Evolutionary conservation across 2,329 filamentous ascomycete genomes (phyloP).

Genomic region (Botrytis tulipae): DNA sequence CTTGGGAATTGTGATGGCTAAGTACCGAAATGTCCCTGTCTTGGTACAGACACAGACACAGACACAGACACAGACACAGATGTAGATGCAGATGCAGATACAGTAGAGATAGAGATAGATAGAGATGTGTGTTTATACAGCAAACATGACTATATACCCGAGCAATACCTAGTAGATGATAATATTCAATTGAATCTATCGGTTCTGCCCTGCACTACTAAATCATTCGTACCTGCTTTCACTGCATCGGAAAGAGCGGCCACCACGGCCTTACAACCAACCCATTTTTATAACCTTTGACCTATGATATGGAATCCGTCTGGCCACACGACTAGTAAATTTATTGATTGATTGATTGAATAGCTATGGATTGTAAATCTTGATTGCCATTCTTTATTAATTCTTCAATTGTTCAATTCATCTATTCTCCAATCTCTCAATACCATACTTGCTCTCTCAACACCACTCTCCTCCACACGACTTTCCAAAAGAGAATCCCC

Average conservation of each 20-base stretch:
- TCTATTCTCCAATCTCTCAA: background rate
- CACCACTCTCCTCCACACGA: background rate
- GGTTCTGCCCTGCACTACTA: too few species aligned
- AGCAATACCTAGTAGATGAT: background rate
- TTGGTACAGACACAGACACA: background rate
- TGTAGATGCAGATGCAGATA: too few species aligned
- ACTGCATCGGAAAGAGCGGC: background rate
- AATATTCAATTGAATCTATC: background rate
- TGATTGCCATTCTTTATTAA: background rate
- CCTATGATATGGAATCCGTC: background rate
- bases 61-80: too few species aligned
- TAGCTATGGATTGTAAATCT: background rate
- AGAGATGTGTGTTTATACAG: background rate
- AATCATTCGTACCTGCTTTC: background rate
- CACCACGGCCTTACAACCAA: background rate
- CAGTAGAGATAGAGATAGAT: background rate
- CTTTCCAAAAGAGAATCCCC: background rate
- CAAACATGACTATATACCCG: too few species aligned
- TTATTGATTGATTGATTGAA: background rate
- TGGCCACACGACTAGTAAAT: background rate
- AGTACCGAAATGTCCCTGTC: background rate
- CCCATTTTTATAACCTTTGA: background rate
- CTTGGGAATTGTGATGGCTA: background rate
- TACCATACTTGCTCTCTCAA: background rate
- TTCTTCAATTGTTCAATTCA: background rate